Evolutionary conservation across 148 eudicot species (phyloP).

Genomic region (Rhododendron kiyosumense): DNA sequence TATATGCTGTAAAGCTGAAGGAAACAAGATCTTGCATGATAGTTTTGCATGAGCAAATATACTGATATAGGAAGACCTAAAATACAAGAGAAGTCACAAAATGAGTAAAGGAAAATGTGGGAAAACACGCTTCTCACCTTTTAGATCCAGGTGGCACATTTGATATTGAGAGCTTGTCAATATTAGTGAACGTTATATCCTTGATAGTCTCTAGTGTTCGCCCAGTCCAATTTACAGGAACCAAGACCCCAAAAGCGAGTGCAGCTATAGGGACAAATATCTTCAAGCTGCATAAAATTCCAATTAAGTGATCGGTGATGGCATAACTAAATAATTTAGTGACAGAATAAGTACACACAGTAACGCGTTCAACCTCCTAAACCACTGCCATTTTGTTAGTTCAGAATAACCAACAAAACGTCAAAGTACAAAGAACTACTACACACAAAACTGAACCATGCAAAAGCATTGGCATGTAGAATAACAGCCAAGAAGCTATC

Average conservation of each 20-base stretch:
- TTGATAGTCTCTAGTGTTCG: slow-evolving; percentile 36
- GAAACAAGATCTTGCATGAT: background rate
- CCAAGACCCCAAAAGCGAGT: slow-evolving; percentile 73
- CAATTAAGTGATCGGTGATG: background rate
- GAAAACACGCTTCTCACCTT: slow-evolving; percentile 42
- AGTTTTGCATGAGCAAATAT: background rate
- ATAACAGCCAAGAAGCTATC: background rate
- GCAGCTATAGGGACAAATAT: slow-evolving; percentile 85
- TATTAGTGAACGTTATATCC: slow-evolving; percentile 61
- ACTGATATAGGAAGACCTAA: background rate
- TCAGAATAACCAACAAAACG: background rate
- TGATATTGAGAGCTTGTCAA: slow-evolving; percentile 93
- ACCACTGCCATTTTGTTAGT: background rate
- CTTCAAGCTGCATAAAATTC: slow-evolving; percentile 68
- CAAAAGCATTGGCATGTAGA: background rate
- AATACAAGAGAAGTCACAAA: background rate
- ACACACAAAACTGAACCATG: background rate
- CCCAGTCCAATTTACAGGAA: slow-evolving; percentile 93
- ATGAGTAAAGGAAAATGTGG: background rate
- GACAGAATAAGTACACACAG: background rate
- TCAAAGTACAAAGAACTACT: background rate
- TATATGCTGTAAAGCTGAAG: background rate
- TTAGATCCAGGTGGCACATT: slow-evolving; percentile 74
- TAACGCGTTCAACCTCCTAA: background rate
- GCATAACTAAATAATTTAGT: background rate